These are phyloP conservation scores for Backusella liffmaniae DNA, from an alignment of 192 early-diverging fungal genomes.

Conservation along the genomic window DNA sequence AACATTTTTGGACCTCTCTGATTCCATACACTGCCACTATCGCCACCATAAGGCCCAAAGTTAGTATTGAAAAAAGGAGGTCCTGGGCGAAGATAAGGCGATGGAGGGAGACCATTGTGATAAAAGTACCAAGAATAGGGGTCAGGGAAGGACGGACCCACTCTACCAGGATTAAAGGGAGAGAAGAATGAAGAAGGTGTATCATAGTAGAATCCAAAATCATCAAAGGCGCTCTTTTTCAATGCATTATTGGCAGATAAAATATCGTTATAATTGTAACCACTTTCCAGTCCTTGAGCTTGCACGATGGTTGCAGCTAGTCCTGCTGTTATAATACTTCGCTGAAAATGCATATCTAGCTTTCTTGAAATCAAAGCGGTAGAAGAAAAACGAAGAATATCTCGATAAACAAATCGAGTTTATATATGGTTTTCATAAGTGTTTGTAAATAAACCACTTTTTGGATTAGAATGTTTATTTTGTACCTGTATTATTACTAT, in stretches of 20 bases:
- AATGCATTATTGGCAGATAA: not conserved
- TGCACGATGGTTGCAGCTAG: not conserved
- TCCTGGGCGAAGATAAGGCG: not conserved
- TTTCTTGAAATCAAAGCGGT: not conserved
- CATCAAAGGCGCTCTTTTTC: not conserved
- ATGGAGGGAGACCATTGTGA: not conserved
- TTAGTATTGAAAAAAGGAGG: not conserved
- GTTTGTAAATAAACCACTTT: not conserved
- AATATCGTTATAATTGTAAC: not conserved
- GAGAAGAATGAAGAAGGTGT: not conserved
- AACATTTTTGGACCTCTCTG: not conserved
- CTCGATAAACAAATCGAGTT: not conserved
- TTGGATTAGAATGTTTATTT: not conserved
- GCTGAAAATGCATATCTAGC: not conserved
- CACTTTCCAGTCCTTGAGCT: not conserved
- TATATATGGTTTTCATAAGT: not conserved
- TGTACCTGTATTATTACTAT: not conserved
- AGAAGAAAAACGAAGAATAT: not conserved
- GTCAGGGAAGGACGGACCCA: not conserved
- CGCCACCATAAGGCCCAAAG: not conserved
- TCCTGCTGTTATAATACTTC: not conserved
- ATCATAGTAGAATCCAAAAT: not conserved
- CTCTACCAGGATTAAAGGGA: not conserved
- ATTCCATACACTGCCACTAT: not conserved
- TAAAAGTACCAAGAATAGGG: not conserved